phyloP scores from a whole-genome alignment of 192 early-diverging fungal genomes.

The Coemansia sp. region DNA sequence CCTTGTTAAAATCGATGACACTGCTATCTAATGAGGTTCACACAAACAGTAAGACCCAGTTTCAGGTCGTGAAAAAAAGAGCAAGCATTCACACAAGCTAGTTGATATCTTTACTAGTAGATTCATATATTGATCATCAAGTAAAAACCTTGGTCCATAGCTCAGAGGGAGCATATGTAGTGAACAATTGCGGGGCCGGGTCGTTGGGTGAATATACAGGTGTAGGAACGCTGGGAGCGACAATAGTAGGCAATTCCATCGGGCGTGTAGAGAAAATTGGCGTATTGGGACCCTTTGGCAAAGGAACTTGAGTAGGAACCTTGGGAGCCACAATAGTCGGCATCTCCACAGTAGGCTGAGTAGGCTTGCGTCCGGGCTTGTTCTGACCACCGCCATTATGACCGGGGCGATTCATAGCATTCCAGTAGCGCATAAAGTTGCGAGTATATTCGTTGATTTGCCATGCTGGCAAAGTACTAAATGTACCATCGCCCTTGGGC shows the following conservation, averaged over 20 bases:
- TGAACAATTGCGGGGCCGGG: background rate
- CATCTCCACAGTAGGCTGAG: background rate
- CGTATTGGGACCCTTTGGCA: background rate
- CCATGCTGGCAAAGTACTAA: background rate
- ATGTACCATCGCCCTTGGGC: background rate
- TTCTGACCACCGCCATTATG: background rate
- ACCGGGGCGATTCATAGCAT: background rate
- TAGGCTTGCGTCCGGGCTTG: background rate
- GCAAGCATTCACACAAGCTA: no score
- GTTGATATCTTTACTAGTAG: background rate
- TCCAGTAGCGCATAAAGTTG: background rate
- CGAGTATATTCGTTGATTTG: background rate
- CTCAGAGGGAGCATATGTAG: slow-evolving; percentile 7
- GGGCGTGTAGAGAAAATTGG: background rate
- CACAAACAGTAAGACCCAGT: no score
- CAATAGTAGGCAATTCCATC: background rate
- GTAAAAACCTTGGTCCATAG: slow-evolving; percentile 17
- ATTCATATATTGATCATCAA: background rate
- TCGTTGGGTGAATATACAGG: no score
- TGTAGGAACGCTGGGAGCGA: background rate
- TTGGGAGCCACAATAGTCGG: background rate
- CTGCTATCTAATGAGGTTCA: no score
- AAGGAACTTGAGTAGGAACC: background rate
- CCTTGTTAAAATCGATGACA: no score
- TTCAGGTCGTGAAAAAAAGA: no score